Evolutionary conservation across 164 flowering plant species (phyloP), one percentile per base, ranked within the genome.

Genomic region (Macadamia integrifolia): DNA sequence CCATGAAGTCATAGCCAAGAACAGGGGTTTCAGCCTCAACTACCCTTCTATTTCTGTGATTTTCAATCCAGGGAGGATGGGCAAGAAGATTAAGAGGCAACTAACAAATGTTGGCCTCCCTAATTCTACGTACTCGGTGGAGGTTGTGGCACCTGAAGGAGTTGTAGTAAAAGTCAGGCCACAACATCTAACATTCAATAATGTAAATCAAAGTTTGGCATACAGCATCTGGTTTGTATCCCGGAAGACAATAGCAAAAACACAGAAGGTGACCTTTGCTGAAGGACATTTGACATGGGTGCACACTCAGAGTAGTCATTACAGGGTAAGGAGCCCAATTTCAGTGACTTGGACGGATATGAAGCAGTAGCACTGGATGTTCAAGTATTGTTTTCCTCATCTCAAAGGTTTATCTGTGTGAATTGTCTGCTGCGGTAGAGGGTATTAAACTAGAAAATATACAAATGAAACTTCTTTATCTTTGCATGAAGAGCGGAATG

Each of bases 81-180:
- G 78, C 6, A 80, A 69, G 76, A 71, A 82, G 77, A 67, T 87
- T 60, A 81, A 46, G 70, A 82, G 93, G 75, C 72, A 75, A 61
- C 29, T 93, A 58, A 93, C 96, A 7, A 93, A 93, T 68, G 98
- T 91, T 58, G 97, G 97, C 8, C 71, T 71, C 43, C 85, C 96
- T 52, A 82, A 85, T 66, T 91, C 98, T 40, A 77, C 83, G 14
- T 93, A 93, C 87, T 71, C 81, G 2, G 83, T 84, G 80, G 78
- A 82, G 73, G 79, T 93, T 55, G 73, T 6, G 60, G 88, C 92
- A 44, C 98, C 98, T 7, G 78, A 81, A 67, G 98, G 94, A 61
- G 84, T 93, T 58, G 76, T 65, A 72, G 79, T 91, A 67, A 75
- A 75, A 71, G 86, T 93, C 12, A 90, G 77, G 58, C 98, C 97